Base-by-base conservation (phyloP, 176 grass and related monocot genomes). In the Canna indica region DNA sequence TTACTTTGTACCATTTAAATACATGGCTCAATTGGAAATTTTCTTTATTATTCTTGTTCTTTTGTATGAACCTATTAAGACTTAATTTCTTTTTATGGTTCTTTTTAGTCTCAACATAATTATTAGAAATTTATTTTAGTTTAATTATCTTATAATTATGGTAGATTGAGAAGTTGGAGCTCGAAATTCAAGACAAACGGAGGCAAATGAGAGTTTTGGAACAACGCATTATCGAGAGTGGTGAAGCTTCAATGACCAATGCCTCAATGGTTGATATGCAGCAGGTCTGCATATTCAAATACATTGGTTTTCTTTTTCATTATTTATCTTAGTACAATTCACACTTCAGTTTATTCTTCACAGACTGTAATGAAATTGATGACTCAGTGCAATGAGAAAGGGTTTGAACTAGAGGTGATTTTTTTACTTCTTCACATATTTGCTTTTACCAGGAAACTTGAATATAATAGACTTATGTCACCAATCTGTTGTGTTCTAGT, bases 241-340 rank as follows among this genome's bases (percentile, higher is more conserved):
- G 89, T 14, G 84, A 91, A 68, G 86, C 86, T 65, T 87, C 88
- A 77, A 82, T 97, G 86, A 71, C 89, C 72, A 90, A 84, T 82
- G 84, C 90, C 67, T 87, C 94, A 69, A 76, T 97, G 79, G 66
- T 97, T 39, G 94, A 97, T 85, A 93, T 97, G 94, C 94, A 97
- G 67, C 94, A 97, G 86, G 94, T 92, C 22, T 57, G 68, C 16
- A 39, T 66, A 24, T 58, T 61, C 22, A 25, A 80, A 75, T 73
- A 44, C 13, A 57, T 4, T 14, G 4, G 14, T 75, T 63, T 48
- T 48, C 31, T 68, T 38, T 63, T 27, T 76, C 44, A 29, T 42
- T 59, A 3, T 71, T 59, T 73, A n/a, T 48, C 31, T 31, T 22
- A 61, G 7, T 31, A 35, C 28, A 24, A 42, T 7, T 6, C 48